Conservation (phyloP, 495 filamentous ascomycete species). For the Xylaria cubensis region DNA sequence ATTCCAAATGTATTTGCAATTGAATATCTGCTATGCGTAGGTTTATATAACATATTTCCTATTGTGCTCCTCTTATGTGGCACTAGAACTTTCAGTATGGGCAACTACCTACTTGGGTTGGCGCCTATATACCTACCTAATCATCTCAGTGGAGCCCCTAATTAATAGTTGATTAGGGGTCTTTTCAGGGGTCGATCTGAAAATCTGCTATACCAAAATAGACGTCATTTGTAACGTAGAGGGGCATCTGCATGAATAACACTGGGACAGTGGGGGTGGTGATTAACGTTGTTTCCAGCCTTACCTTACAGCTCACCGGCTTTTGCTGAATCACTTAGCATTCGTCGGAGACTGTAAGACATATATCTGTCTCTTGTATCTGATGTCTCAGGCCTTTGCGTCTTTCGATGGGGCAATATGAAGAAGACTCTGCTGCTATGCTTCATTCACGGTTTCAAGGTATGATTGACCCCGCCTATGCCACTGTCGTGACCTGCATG, state of each 20-base stretch:
- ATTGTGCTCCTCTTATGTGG: not conserved
- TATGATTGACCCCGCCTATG: conserved; percentile 43
- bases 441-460: conserved; percentile 99
- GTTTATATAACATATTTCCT: conserved; percentile 1
- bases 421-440: conserved; percentile 88
- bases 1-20: not conserved
- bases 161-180: conserved; percentile 11
- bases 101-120: too few relatives aligned
- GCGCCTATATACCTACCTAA: not conserved
- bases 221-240: conserved; percentile 37
- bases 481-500: not conserved
- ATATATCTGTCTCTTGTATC: not conserved
- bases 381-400: not conserved
- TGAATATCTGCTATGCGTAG: not conserved
- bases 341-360: not conserved
- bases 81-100: not conserved
- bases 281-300: not conserved
- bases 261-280: conserved; percentile 26
- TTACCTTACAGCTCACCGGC: conserved; percentile 8
- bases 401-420: conserved; percentile 60
- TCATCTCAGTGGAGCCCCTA: not conserved
- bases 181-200: conserved; percentile 1
- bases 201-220: not conserved
- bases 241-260: conserved; percentile 17
- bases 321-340: not conserved